Evolutionary conservation across 2,329 filamentous ascomycete species (phyloP).

Genomic region (Macrophomina phaseolina): DNA sequence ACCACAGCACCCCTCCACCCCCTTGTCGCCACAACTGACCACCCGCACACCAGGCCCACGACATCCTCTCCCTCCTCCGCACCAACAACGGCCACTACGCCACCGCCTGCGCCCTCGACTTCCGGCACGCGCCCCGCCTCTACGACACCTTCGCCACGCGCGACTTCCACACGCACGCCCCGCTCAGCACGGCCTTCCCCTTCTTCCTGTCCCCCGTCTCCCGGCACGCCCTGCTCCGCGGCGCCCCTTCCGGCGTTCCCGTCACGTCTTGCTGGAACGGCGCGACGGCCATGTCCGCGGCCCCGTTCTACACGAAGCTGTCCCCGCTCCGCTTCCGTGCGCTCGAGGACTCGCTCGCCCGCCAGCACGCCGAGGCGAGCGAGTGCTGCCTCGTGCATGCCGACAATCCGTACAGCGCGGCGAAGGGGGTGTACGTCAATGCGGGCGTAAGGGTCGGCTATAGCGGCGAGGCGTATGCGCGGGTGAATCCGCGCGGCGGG

Average conservation of each 20-base stretch:
- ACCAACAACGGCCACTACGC: constrained; percentile 66
- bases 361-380: constrained; percentile 71
- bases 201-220: constrained; percentile 62
- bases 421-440: constrained; percentile 69
- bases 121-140: constrained; percentile 58
- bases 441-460: constrained; percentile 73
- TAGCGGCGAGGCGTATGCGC: constrained; percentile 44
- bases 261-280: constrained; percentile 75
- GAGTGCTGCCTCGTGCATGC: constrained; percentile 81
- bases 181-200: constrained; percentile 63
- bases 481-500: constrained; percentile 28
- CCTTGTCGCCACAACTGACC: constrained; percentile 2
- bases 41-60: constrained; percentile 51
- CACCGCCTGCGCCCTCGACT: constrained; percentile 68
- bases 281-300: constrained; percentile 61
- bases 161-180: constrained; percentile 57
- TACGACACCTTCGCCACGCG: constrained; percentile 70
- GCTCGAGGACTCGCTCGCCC: constrained; percentile 65
- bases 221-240: constrained; percentile 58
- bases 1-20: no score
- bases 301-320: constrained; percentile 56
- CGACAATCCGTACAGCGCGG: constrained; percentile 65
- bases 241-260: constrained; percentile 58
- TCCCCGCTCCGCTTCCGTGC: constrained; percentile 61
- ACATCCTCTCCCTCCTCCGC: constrained; percentile 61